phyloP scores from a whole-genome alignment of 2,329 filamentous ascomycete species.

The Malbranchea zuffiana region DNA sequence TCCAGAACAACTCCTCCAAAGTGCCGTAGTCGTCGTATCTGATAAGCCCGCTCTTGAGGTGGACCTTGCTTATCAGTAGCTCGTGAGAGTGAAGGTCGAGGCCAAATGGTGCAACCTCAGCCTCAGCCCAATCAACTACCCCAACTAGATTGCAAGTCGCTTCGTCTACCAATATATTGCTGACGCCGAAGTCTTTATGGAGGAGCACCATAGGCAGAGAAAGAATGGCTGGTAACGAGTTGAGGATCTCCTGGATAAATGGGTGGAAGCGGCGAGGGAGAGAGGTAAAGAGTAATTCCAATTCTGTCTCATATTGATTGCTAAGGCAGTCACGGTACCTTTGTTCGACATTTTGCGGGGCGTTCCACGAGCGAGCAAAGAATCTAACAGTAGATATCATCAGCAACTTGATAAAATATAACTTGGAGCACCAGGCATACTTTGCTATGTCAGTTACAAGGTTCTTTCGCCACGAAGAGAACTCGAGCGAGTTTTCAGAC shows the following conservation, averaged over 20 bases:
- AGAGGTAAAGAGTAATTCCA: slow-evolving; percentile 24
- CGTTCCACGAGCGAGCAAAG: slow-evolving; percentile 32
- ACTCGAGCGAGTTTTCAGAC: slow-evolving; percentile 27
- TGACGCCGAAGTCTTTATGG: slow-evolving; percentile 30
- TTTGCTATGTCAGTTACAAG: slow-evolving; percentile 27
- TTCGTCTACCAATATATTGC: slow-evolving; percentile 35
- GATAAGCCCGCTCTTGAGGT: slow-evolving; percentile 27
- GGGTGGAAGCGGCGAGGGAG: slow-evolving; percentile 11
- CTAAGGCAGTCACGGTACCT: slow-evolving; percentile 19
- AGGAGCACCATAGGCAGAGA: slow-evolving; percentile 34
- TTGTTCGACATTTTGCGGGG: slow-evolving; percentile 22
- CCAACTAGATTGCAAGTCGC: slow-evolving; percentile 28
- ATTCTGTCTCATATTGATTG: slow-evolving; percentile 23
- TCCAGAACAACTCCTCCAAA: slow-evolving; percentile 24
- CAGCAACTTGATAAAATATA: slow-evolving; percentile 10
- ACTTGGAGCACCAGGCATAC: slow-evolving; percentile 12
- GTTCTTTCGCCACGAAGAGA: slow-evolving; percentile 26
- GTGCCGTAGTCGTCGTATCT: slow-evolving; percentile 25
- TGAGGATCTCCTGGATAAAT: slow-evolving; percentile 14
- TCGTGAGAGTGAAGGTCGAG: slow-evolving; percentile 30
- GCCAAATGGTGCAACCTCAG: slow-evolving; percentile 33
- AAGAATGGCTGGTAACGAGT: slow-evolving; percentile 25
- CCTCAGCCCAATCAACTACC: slow-evolving; percentile 37
- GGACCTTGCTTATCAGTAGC: slow-evolving; percentile 25
- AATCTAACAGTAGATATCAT: slow-evolving; percentile 23